Evolutionary conservation across 108 stramenopile species (phyloP).

Genomic region (Cyclotella sp.): DNA sequence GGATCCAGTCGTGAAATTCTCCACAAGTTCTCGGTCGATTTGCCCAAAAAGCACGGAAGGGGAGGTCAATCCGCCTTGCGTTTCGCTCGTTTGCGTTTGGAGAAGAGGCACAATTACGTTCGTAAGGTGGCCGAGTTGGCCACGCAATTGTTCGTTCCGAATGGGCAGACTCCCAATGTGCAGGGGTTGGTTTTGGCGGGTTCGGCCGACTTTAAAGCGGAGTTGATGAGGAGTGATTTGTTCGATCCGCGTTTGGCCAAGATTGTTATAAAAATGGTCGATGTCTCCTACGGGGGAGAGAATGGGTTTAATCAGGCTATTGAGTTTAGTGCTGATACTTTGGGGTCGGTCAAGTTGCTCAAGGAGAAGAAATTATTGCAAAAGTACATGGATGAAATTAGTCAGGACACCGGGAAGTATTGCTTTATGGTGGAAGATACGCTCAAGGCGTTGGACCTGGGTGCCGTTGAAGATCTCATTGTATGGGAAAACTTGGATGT

Average conservation of each 20-base stretch:
- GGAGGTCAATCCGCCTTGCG: constrained; percentile 99
- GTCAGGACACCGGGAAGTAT: constrained; percentile 97
- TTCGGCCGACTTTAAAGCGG: constrained; percentile 98
- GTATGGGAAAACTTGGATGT: constrained; percentile 96
- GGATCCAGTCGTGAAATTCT: constrained; percentile 94
- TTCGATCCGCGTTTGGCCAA: constrained; percentile 94
- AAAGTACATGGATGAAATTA: constrained; percentile 98
- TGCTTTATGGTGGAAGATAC: constrained; percentile 99
- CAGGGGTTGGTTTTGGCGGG: constrained; percentile 97
- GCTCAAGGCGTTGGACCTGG: constrained; percentile 95
- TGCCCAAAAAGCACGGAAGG: constrained; percentile 99
- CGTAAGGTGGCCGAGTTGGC: constrained; percentile 98
- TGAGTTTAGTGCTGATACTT: constrained; percentile 93
- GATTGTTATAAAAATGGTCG: constrained; percentile 98
- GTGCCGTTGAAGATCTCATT: constrained; percentile 97
- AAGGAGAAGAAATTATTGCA: constrained; percentile 98
- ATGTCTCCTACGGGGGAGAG: constrained; percentile 97
- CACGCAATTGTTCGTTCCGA: constrained; percentile 96
- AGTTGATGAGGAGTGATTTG: constrained; percentile 93
- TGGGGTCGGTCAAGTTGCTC: constrained; percentile 97
- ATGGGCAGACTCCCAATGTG: constrained; percentile 95
- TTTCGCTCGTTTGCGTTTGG: constrained; percentile 98
- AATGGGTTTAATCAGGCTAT: constrained; percentile 99
- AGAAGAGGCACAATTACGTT: constrained; percentile 99
- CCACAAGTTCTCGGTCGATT: constrained; percentile 98